Base-by-base conservation (phyloP, 345 rosid genomes). In the Microthlaspi erraticum region DNA sequence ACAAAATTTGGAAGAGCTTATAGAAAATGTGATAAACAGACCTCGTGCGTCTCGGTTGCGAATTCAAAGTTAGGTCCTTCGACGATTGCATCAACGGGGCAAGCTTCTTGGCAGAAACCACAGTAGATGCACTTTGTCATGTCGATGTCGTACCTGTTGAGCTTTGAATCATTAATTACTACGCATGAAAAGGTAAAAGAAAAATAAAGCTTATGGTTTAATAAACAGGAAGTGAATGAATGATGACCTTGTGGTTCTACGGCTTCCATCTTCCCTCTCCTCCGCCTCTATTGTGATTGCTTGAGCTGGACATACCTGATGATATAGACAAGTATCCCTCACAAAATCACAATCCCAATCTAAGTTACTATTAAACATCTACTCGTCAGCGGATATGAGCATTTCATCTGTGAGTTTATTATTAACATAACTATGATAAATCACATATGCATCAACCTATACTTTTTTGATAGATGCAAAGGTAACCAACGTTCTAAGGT, bases 71-170 rank as follows among this genome's bases (percentile, higher is more conserved):
- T 90, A 42, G 98, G 99, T 64, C 99, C 98, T 84, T 95, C 97
- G 3, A 95, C 97, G 68, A 92, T 92, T 71, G 99, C 99, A 76
- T 92, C 98, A 64, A 95, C 98, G 31, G 99, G 99, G 81, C 98
- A 95, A 23, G 99, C 98, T 81, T 92, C 98, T 86, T 92, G 97
- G 87, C 98, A 95, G 79, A 92, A 92, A 48, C 99, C 99, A 74
- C 97, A 90, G 82, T 95, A 95, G 66, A 92, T 95, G 80, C 99
- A 92, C 69, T 95, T 92, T 18, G 99, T 95, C 99, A 87, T 95
- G 87, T 90, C 98, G 53, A 94, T 92, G 70, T 94, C 96, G 13
- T 92, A 88, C 86, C 98, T 93, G 77, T 53, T 73, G 45, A 66
- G 66, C 61, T 16, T 50, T 1, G 50, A 17, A 54, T 55, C 60